Percentiles rank a stretch among this genome's conserved stretches.
Conservation (phyloP, 257 asterid genomes). For the Solanum paucissectum region DNA sequence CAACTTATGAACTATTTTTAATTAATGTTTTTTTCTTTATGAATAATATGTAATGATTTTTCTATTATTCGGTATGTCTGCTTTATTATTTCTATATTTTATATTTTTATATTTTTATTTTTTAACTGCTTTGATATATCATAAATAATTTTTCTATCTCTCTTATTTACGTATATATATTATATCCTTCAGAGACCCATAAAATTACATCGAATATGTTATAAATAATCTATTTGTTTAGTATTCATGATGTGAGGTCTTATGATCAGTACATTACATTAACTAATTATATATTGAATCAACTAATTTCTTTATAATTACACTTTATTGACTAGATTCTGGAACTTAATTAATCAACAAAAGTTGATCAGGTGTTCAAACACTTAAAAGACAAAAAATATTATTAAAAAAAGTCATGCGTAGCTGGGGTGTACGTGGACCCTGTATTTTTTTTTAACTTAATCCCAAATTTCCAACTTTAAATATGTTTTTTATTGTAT, state of each 20-base stretch:
- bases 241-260: not conserved
- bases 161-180: not conserved
- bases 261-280: not conserved
- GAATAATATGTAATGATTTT: too few species aligned
- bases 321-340: not conserved
- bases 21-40: too few species aligned
- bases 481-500: not conserved
- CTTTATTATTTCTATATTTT: not conserved
- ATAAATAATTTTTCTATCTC: rapidly evolving
- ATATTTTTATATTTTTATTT: not conserved
- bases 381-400: not conserved
- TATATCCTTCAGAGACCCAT: rapidly evolving
- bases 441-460: not conserved
- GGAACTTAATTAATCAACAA: not conserved
- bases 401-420: not conserved
- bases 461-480: not conserved
- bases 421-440: not conserved
- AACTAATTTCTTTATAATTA: not conserved
- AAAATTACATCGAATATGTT: too few species aligned
- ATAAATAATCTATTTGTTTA: not conserved
- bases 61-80: rapidly evolving
- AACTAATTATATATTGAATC: not conserved
- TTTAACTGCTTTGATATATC: not conserved
- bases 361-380: not conserved
- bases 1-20: not conserved